Evolutionary conservation across 2,329 filamentous ascomycete genomes (phyloP).

Genomic region (Phyllosticta ampelicida): DNA sequence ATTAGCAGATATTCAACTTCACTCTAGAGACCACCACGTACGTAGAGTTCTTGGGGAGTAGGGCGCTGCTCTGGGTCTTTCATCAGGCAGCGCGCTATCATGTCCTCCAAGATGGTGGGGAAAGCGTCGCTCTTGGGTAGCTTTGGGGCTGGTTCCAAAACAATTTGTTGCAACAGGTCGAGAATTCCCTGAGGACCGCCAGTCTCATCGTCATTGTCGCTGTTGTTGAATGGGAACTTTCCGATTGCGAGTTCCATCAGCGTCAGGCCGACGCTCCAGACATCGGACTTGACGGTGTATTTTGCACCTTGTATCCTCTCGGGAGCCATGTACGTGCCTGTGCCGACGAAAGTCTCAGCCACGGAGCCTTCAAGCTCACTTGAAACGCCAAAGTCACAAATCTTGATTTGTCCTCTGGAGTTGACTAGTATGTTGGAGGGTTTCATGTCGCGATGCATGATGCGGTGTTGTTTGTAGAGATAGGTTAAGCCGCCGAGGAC

Average conservation of each 20-base stretch:
- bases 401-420: constrained; percentile 86
- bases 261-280: constrained; percentile 93
- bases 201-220: constrained; percentile 58
- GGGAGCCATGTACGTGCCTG: constrained; percentile 98
- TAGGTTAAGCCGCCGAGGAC: constrained; percentile 90
- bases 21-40: constrained; percentile 37
- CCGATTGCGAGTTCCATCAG: constrained; percentile 98
- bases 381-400: constrained; percentile 98
- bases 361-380: constrained; percentile 97
- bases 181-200: constrained; percentile 82
- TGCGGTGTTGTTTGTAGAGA: constrained; percentile 88
- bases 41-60: constrained; percentile 86
- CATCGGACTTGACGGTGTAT: constrained; percentile 96
- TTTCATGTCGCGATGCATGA: constrained; percentile 99
- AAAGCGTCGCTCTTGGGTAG: constrained; percentile 97
- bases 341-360: constrained; percentile 95
- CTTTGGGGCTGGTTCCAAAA: constrained; percentile 86
- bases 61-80: constrained; percentile 84
- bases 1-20: constrained; percentile 14
- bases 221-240: constrained; percentile 88
- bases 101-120: constrained; percentile 86
- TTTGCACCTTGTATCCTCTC: constrained; percentile 95
- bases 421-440: constrained; percentile 96
- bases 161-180: constrained; percentile 92
- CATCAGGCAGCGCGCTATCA: constrained; percentile 89